These are phyloP conservation scores for Trypanosoma lewisi DNA, from an alignment of 208 protist genomes.

Conservation along the genomic window DNA sequence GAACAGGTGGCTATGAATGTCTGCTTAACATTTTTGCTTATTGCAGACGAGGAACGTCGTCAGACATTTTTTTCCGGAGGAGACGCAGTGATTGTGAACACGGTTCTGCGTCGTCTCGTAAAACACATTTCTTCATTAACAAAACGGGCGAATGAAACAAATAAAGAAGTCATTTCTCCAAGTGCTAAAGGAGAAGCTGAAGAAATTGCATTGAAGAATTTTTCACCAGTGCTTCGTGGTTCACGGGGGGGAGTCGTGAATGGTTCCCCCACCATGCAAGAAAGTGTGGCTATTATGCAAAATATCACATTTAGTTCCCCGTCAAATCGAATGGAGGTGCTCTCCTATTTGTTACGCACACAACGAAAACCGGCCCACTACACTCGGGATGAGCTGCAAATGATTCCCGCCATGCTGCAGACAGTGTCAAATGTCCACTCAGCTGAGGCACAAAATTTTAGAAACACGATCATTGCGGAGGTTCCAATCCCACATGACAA, in stretches of 20 bases:
- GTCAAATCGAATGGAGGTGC: constrained; percentile 21
- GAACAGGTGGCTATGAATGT: constrained; percentile 26
- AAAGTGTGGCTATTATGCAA: constrained; percentile 33
- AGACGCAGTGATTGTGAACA: constrained; percentile 30
- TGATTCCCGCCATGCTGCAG: constrained; percentile 23
- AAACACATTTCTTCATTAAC: constrained; percentile 5
- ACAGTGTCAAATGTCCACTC: constrained; percentile 22
- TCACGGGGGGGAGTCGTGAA: background rate
- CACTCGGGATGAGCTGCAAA: constrained; percentile 19
- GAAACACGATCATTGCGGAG: constrained; percentile 6
- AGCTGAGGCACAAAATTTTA: background rate
- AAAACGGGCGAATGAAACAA: background rate
- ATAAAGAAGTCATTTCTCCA: too few relatives aligned
- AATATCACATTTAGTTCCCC: constrained; percentile 30
- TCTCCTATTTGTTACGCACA: constrained; percentile 36
- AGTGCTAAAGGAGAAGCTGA: too few relatives aligned
- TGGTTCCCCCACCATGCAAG: constrained; percentile 24
- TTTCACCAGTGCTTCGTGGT: background rate
- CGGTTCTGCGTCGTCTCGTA: constrained; percentile 23
- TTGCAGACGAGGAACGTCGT: constrained; percentile 28
- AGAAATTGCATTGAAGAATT: background rate
- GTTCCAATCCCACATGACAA: constrained; percentile 7
- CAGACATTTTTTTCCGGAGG: constrained; percentile 22
- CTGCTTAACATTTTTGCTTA: constrained; percentile 40
- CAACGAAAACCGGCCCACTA: constrained; percentile 18